Base-by-base conservation (phyloP, 805 yeast genomes). In the Saitoella complicata region DNA sequence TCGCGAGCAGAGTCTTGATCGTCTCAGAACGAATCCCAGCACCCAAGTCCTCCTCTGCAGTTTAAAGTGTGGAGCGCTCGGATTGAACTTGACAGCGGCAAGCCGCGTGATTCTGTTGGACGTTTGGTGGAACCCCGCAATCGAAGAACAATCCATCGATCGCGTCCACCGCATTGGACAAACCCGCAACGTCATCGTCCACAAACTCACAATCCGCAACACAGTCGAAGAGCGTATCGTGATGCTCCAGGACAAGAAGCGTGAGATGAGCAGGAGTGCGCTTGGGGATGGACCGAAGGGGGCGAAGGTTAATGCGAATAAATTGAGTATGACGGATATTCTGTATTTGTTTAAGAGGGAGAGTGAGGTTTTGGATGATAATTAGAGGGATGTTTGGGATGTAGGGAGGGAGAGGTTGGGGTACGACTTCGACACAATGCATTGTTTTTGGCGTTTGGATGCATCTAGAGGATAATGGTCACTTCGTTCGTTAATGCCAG, bases 211-310 rank as follows among this genome's bases (percentile, higher is more conserved):
- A 13, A 60, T 64, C 6, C 45, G 46, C 32, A 55, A 61, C 33
- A 52, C 71, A 1, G 62, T 71, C 6, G 76, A 71, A 50, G 70
- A 63, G 42, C 72, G 97, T 56, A 91, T 91, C 46, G 69, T 82
- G 60, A 76, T 71, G 42, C 68, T 91, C 44, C 98, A 91, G 57
- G 70, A 75, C 42, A 66, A 75, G 55, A 91, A 91, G 66, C 78
- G 80, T 55, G 79, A 75, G 50, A 57, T 87, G 57, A 86, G 91
- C 32, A 81, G 78, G 37, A 69, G 79, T 9, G 97, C 97, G 0
- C 68, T 91, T 60, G 94, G 80, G 58, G 87, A 84, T 52, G 58
- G 37, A 21, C 21, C 21, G 36, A 55, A 54, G 13, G 55, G 51
- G 33, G 54, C 48, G 32, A 46, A 43, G 34, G 41, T 42, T 38